These are phyloP conservation scores for Hordeum marinum DNA, from an alignment of 176 grass and related monocot species.

Conservation along the genomic window DNA sequence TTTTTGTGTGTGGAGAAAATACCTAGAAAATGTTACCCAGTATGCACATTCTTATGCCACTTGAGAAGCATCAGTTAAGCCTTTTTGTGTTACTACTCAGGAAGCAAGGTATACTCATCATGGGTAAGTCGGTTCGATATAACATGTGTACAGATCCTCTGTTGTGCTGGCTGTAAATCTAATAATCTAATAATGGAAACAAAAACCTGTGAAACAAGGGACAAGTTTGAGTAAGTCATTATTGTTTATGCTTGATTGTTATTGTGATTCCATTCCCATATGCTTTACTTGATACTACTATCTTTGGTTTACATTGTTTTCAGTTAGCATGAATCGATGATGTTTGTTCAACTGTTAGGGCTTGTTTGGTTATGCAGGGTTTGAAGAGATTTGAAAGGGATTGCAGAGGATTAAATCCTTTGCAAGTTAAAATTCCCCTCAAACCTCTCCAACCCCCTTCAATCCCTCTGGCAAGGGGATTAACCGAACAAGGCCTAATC, in stretches of 20 bases:
- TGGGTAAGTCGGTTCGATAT: background rate
- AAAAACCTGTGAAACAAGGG: background rate
- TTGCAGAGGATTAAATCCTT: too few relatives aligned
- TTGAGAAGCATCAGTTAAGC: slow-evolving; percentile 23
- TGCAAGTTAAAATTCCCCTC: too few relatives aligned
- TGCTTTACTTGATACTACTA: background rate
- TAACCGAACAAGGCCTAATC: background rate
- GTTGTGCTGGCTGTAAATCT: slow-evolving; percentile 18
- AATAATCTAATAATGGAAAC: slow-evolving; percentile 21
- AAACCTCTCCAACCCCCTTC: too few relatives aligned
- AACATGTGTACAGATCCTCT: background rate
- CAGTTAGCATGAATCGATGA: background rate
- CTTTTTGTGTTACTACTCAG: background rate
- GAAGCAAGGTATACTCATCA: slow-evolving; percentile 11
- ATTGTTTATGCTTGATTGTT: background rate
- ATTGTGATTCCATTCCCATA: background rate
- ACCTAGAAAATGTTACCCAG: slow-evolving; percentile 46
- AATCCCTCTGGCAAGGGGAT: too few relatives aligned
- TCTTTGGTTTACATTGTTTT: background rate
- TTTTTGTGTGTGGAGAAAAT: slow-evolving; percentile 28
- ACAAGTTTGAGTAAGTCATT: slow-evolving; percentile 12
- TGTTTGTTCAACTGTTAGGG: background rate
- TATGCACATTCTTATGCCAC: slow-evolving; percentile 45
- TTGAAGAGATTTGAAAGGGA: too few relatives aligned
- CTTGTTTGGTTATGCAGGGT: too few relatives aligned